Percentiles rank a stretch among this genome's conserved stretches.
Conservation (phyloP, 1,284 basidiomycete species). For the Microbotryomycetes sp. region DNA sequence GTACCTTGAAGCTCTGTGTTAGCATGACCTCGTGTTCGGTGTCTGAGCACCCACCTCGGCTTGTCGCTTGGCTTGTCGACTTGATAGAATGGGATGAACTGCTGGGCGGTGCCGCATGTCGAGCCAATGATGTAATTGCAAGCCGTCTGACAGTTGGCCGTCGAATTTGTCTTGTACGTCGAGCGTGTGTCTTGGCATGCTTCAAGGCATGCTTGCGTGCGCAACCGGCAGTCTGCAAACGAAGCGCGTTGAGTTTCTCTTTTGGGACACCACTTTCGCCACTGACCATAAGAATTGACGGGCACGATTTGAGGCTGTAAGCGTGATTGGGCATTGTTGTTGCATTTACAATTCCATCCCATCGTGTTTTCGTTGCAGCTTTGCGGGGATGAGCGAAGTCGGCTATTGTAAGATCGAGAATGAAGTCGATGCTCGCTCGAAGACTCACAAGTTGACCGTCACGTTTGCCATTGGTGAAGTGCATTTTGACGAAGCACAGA, state of each 20-base stretch:
- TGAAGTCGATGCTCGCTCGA: not conserved
- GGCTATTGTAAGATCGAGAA: not conserved
- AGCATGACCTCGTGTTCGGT: not conserved
- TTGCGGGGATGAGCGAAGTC: not conserved
- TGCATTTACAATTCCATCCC: constrained; percentile 26
- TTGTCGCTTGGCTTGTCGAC: constrained; percentile 8
- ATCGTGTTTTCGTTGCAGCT: constrained; percentile 24
- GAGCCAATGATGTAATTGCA: constrained; percentile 21
- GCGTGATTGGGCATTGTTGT: constrained; percentile 8
- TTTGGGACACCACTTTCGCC: not conserved
- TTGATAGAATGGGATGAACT: constrained; percentile 16
- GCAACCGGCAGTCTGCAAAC: constrained; percentile 16
- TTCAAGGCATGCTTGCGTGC: constrained; percentile 20
- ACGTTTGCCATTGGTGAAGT: constrained; percentile 1
- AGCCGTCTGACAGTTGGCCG: constrained; percentile 3
- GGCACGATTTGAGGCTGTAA: constrained; percentile 11
- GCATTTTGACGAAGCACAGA: constrained; percentile 11
- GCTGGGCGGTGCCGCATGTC: constrained; percentile 18
- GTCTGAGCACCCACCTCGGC: constrained; percentile 12
- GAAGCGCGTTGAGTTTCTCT: not conserved
- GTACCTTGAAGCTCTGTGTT: not conserved
- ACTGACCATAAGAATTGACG: constrained; percentile 18
- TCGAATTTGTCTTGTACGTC: not conserved
- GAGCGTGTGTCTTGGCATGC: constrained; percentile 13
- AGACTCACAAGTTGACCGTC: constrained; percentile 19